A percentile compares a stretch with the other conserved stretches of the same genome.
Conservation (phyloP, 495 filamentous ascomycete genomes). For the Talaromyces adpressus region DNA sequence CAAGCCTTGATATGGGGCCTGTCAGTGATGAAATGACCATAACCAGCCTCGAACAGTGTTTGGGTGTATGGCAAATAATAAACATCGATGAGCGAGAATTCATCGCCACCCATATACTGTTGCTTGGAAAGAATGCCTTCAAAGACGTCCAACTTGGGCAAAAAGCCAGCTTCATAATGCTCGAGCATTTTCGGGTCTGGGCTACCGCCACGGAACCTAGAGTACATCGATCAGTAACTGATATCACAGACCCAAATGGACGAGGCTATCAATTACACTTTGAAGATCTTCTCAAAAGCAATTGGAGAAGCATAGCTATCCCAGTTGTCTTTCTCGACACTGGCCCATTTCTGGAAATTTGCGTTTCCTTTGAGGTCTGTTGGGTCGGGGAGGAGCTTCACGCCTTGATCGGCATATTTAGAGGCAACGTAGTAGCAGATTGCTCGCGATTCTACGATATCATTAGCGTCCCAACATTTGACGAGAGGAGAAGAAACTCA, state of each 20-base stretch:
- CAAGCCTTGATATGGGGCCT: slow-evolving; percentile 1
- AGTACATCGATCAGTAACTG: neutral
- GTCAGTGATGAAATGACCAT: neutral
- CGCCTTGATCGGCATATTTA: neutral
- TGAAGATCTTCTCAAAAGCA: neutral
- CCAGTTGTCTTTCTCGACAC: neutral
- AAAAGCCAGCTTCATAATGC: neutral
- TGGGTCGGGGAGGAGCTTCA: neutral
- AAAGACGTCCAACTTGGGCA: neutral
- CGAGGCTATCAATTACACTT: neutral
- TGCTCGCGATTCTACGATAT: neutral
- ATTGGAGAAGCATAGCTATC: neutral
- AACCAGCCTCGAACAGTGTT: neutral
- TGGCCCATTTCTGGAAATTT: neutral
- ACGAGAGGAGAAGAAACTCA: neutral
- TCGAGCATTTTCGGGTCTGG: neutral
- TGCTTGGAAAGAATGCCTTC: neutral
- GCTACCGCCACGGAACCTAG: neutral
- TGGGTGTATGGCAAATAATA: neutral
- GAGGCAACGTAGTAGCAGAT: neutral
- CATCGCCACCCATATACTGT: neutral
- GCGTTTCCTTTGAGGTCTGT: neutral
- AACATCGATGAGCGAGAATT: neutral
- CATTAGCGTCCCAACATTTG: neutral
- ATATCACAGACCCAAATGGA: neutral